Base-by-base conservation (phyloP, 805 yeast genomes). In the Nakazawaea holstii region DNA sequence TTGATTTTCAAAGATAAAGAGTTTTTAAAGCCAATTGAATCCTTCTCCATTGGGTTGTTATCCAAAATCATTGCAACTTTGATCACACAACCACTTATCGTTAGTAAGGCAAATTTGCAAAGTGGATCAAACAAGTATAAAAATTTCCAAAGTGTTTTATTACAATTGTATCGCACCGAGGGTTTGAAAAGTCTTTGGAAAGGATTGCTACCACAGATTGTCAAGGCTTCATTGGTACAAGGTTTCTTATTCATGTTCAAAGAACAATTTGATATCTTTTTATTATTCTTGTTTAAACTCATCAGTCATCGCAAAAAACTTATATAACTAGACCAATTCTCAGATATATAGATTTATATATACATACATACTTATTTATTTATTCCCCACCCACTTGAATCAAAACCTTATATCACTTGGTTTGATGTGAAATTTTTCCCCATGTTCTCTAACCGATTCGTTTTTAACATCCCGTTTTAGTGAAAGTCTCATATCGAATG, bases 161-260 rank as follows among this genome's bases (percentile, higher is more conserved):
- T 58, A 26, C 77, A 80, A 59, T 70, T 87, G 53, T 76, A 79
- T 69, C 65, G 70, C 52, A 68, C 74, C n/a, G 94, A 87, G 57
- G 89, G 87, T 27, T 35, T 79, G 35, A 52, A 55, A 10, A 82
- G 91, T 0, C 68, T 87, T 52, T 88, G 88, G 79, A 87, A 83
- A 67, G 96, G 96, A 2, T 57, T 88, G 29, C 76, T 80, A 2
- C 95, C 95, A 6, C 96, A 88, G 62, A 70, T 88, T 49, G 62
- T 81, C 35, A 88, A 88, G 69, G 95, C 94, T 1, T 83, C 87
- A 2, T 64, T 88, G 38, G 95, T 87, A 4, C 96, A 88, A 64
- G 96, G 96, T 0, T 69, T 88, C 51, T 70, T 88, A 56, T 84
- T 88, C 59, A 85, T 84, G 82, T 84, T 83, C 65, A 86, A 81